Conservation (phyloP, 495 filamentous ascomycete genomes). For the Trichoderma parareesei region DNA sequence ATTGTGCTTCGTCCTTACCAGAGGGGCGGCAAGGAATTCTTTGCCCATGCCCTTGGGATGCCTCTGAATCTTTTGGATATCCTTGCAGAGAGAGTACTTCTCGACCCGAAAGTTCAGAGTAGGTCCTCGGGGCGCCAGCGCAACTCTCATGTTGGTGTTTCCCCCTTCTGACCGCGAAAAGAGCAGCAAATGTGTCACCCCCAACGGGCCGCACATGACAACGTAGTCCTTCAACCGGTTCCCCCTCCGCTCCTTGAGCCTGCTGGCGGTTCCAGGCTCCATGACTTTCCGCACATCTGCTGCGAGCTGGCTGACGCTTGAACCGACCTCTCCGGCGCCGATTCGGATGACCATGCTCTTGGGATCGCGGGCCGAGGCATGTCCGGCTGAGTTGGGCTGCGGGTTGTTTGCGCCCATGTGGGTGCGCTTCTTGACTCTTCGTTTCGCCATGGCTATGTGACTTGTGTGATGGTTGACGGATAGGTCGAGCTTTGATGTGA, state of each 20-base stretch:
- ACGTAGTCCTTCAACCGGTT: conserved; percentile 91
- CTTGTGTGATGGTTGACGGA: not conserved
- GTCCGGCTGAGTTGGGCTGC: conserved; percentile 28
- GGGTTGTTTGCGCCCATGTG: conserved; percentile 66
- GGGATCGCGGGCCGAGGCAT: conserved; percentile 51
- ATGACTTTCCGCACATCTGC: conserved; percentile 88
- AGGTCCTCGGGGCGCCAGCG: conserved; percentile 81
- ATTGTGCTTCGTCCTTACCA: conserved; percentile 39
- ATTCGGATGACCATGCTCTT: conserved; percentile 99
- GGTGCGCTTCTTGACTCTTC: conserved; percentile 81
- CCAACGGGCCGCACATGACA: conserved; percentile 89
- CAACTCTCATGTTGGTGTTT: conserved; percentile 86
- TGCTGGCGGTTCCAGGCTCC: conserved; percentile 86
- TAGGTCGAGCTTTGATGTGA: not conserved
- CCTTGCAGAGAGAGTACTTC: conserved; percentile 88
- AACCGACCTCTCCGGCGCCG: conserved; percentile 86
- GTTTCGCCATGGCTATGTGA: conserved; percentile 59
- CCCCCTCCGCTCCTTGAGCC: conserved; percentile 78
- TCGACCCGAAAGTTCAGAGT: conserved; percentile 95
- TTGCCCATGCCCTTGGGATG: conserved; percentile 74
- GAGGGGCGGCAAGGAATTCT: conserved; percentile 71
- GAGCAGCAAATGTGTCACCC: conserved; percentile 87
- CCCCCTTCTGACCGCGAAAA: conserved; percentile 86
- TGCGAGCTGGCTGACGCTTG: conserved; percentile 84
- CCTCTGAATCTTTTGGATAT: conserved; percentile 71